Base-by-base conservation (phyloP, 768 basidiomycete genomes). In the Nidularia pulvinata region DNA sequence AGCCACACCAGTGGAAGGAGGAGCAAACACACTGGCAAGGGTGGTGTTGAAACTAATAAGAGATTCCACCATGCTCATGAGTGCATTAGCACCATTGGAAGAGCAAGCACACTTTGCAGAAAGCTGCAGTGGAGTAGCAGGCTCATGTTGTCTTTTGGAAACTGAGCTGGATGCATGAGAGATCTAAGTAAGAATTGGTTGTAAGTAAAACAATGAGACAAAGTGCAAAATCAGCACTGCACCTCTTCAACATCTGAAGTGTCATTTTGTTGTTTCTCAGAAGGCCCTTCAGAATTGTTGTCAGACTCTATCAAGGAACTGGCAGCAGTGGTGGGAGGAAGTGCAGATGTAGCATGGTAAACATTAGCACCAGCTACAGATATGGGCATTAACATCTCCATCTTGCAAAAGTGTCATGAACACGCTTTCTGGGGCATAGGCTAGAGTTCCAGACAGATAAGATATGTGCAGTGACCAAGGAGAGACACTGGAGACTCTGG, bases 341-440 rank as follows among this genome's bases (percentile, higher is more conserved):
- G 53, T 25, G 48, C 6, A 32, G 48, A 6, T 35, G 44, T 16
- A 19, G 54, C 44, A 48, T 51, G 50, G 55, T 51, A 57, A 42
- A 59, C 56, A 50, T 57, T 34, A 4, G 36, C 47, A 33, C 58
- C 25, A 43, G 47, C 11, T 34, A 53, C 49, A 32, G 39, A 10
- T n/a, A 49, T 32, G 0, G 61, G 60, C 55, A 60, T 56, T 2
- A 64, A n/a, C n/a, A n/a, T n/a, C n/a, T n/a, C n/a, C n/a, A n/a
- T n/a, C n/a, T n/a, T n/a, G n/a, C n/a, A n/a, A n/a, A n/a, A n/a
- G n/a, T n/a, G n/a, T n/a, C n/a, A n/a, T n/a, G n/a, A n/a, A n/a
- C n/a, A n/a, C n/a, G n/a, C n/a, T n/a, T n/a, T n/a, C n/a, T n/a
- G n/a, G n/a, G n/a, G n/a, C n/a, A n/a, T n/a, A 6, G 61, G 13